Evolutionary conservation across 225 moss, liverwort and hornwort genomes (phyloP).

Genomic region (Bryoerythrophyllum caledonicum): DNA sequence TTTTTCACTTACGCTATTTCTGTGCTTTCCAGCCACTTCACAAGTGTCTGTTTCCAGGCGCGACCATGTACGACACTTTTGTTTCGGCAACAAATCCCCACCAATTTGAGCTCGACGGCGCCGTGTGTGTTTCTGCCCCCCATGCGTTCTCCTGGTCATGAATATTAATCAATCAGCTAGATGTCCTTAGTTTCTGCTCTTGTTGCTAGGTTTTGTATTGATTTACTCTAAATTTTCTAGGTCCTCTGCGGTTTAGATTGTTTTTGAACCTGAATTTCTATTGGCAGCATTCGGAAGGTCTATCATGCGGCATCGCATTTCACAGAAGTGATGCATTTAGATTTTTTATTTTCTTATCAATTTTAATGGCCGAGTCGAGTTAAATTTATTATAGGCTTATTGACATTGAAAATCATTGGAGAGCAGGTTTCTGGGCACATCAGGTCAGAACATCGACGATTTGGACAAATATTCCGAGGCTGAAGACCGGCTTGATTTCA

Average conservation of each 20-base stretch:
- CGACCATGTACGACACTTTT: slow-evolving; percentile 83
- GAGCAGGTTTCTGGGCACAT: slow-evolving; percentile 86
- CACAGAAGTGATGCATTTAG: slow-evolving; percentile 12
- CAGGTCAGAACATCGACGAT: slow-evolving; percentile 96
- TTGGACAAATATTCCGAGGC: slow-evolving; percentile 89
- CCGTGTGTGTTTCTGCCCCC: slow-evolving; percentile 59
- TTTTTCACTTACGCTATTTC: slow-evolving; percentile 25
- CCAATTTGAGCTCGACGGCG: slow-evolving; percentile 95
- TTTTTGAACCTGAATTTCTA: neutral
- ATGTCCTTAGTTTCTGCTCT: slow-evolving; percentile 9
- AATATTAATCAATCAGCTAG: neutral
- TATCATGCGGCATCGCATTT: neutral
- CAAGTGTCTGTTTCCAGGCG: slow-evolving; percentile 91
- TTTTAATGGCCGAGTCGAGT: neutral
- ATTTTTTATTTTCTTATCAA: slow-evolving; percentile 8
- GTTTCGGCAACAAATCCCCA: slow-evolving; percentile 85
- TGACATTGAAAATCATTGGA: slow-evolving; percentile 26
- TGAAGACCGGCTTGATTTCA: slow-evolving; percentile 68
- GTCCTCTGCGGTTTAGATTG: neutral
- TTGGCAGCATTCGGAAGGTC: neutral
- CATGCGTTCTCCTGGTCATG: slow-evolving; percentile 5
- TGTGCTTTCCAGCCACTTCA: slow-evolving; percentile 79
- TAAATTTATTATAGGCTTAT: slow-evolving; percentile 14
- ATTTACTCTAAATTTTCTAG: neutral
- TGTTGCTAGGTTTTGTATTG: slow-evolving; percentile 4